These are phyloP conservation scores for Cerrena zonata DNA, from an alignment of 1,284 basidiomycete genomes.

Conservation along the genomic window DNA sequence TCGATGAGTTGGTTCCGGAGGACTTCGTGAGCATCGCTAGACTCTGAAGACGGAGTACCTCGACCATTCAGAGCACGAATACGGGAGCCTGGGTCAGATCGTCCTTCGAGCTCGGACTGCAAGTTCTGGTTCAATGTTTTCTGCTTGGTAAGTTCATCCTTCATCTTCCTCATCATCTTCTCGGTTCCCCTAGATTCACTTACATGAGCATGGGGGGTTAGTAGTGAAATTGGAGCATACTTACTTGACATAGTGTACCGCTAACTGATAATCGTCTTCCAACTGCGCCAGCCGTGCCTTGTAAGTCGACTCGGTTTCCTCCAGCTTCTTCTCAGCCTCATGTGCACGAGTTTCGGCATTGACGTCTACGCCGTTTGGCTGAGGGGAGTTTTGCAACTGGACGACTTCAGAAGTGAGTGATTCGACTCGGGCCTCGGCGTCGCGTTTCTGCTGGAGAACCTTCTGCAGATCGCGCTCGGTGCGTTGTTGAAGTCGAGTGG, in stretches of 20 bases:
- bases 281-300: slow-evolving; percentile 76
- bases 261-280: slow-evolving; percentile 92
- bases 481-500: slow-evolving; percentile 66
- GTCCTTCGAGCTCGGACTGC: slow-evolving; percentile 77
- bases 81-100: slow-evolving; percentile 54
- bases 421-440: slow-evolving; percentile 66
- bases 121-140: slow-evolving; percentile 75
- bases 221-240: slow-evolving; percentile 23
- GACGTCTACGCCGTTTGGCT: slow-evolving; percentile 23
- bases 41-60: slow-evolving; percentile 66
- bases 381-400: slow-evolving; percentile 46
- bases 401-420: slow-evolving; percentile 65
- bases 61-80: slow-evolving; percentile 69
- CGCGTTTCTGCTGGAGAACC: slow-evolving; percentile 58
- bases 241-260: slow-evolving; percentile 87
- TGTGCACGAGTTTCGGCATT: slow-evolving; percentile 49
- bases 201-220: slow-evolving; percentile 20
- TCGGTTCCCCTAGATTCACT: slow-evolving; percentile 84
- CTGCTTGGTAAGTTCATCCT: slow-evolving; percentile 87
- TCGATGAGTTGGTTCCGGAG: slow-evolving; percentile 66
- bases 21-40: slow-evolving; percentile 53
- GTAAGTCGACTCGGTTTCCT: slow-evolving; percentile 74
- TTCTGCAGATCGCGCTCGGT: slow-evolving; percentile 67
- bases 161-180: slow-evolving; percentile 97
- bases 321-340: slow-evolving; percentile 69